phyloP scores from a whole-genome alignment of 345 rosid genomes.

The Ricinus communis region DNA sequence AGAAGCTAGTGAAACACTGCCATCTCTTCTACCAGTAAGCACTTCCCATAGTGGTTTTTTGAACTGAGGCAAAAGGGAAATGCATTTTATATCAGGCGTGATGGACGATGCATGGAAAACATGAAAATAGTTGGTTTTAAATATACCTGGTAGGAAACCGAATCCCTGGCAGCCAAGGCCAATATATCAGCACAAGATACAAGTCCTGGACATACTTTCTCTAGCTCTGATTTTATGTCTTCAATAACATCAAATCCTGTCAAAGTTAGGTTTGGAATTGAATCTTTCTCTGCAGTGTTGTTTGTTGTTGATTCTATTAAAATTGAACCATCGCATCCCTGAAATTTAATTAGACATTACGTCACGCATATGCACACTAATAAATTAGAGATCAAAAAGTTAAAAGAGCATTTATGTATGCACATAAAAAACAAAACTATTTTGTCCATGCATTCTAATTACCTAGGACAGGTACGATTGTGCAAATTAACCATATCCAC shows the following conservation, averaged over 20 bases:
- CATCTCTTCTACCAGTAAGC: slow-evolving; percentile 75
- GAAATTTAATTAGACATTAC: not conserved
- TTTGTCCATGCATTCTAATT: no score
- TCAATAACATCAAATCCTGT: slow-evolving; percentile 55
- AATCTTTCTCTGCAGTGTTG: slow-evolving; percentile 47
- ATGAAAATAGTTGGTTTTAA: not conserved
- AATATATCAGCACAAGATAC: slow-evolving; percentile 72
- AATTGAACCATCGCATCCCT: slow-evolving; percentile 78
- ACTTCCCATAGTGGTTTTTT: slow-evolving; percentile 57
- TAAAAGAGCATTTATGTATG: no score
- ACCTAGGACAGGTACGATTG: no score
- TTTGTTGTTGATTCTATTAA: slow-evolving; percentile 41
- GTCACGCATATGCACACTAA: no score
- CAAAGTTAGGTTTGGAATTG: slow-evolving; percentile 52
- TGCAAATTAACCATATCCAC: no score
- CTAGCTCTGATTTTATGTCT: slow-evolving; percentile 49
- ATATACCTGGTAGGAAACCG: slow-evolving; percentile 48
- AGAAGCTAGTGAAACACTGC: slow-evolving; percentile 40
- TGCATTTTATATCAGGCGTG: not conserved
- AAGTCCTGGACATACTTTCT: slow-evolving; percentile 53
- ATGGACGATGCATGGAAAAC: no score
- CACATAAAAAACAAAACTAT: no score
- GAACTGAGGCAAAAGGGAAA: slow-evolving; percentile 30
- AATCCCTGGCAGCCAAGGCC: slow-evolving; percentile 57
- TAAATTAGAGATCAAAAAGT: no score